Base-by-base conservation (phyloP, 1,139 yeast genomes). In the Magnusiomyces ingens region DNA sequence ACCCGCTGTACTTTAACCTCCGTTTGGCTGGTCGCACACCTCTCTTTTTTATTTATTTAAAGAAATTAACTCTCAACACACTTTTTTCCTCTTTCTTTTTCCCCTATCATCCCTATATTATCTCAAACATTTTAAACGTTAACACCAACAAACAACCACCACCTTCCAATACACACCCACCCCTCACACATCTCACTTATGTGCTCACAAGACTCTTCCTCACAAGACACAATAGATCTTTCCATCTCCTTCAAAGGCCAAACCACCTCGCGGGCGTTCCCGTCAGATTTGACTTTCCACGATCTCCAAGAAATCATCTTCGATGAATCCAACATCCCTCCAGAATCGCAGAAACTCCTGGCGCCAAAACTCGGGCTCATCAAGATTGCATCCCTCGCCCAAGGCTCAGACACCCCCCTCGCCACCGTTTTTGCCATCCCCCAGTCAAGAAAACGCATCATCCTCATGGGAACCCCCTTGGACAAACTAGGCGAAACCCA, bases 381-480 rank as follows among this genome's bases (percentile, higher is more conserved):
- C 48, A 64, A 59, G 48, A 53, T 54, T 11, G 59, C 54, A 17
- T 56, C 54, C 45, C 55, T 58, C 1, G 51, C 55, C 22, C 26
- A 54, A 13, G 59, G 57, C 18, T 57, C 47, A 35, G 57, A 55
- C 4, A 55, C 60, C 11, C 53, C 55, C 4, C 49, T 60, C 29
- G 48, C 48, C 11, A 57, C 54, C 15, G 59, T 61, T 17, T 59
- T 64, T 50, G 53, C 59, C 15, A 52, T 59, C 41, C 59, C 56
- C n/a, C 60, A 55, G 3, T 53, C 60, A 12, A 56, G 67, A 2
- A 58, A 50, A 37, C 59, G 59, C 42, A 60, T 66, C 52, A 60
- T 64, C 57, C 56, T 68, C 21, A 59, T 67, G 55, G 70, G 70
- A 8, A 62, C 67, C 1, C 63, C 67, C 3, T 43, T 51, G 19